These are phyloP conservation scores for Cercospora sp. DNA, from an alignment of 2,329 filamentous ascomycete genomes.

Conservation along the genomic window DNA sequence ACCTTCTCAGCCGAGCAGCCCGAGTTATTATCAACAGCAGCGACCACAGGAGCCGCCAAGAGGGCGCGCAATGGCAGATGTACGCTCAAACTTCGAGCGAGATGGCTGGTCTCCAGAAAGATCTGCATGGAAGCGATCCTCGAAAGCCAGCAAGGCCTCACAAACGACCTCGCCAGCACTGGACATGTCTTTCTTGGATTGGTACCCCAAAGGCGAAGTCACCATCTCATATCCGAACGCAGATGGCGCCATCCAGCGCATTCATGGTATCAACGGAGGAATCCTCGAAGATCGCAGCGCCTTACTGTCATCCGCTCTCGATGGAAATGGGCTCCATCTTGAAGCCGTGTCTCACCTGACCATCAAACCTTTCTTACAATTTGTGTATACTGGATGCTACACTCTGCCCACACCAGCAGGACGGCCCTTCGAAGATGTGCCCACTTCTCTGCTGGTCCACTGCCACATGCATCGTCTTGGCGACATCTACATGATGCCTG, in stretches of 20 bases:
- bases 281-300: constrained; percentile 42
- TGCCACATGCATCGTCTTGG: constrained; percentile 46
- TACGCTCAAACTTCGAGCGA: neutral
- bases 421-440: constrained; percentile 32
- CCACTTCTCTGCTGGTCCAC: constrained; percentile 44
- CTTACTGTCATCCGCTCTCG: constrained; percentile 45
- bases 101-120: constrained; percentile 14
- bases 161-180: neutral
- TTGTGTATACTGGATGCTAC: constrained; percentile 46
- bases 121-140: neutral
- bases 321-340: constrained; percentile 43
- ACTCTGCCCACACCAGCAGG: constrained; percentile 31
- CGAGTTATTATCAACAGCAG: neutral
- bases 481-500: constrained; percentile 44
- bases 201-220: constrained; percentile 32
- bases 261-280: constrained; percentile 39
- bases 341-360: constrained; percentile 40
- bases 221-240: constrained; percentile 38
- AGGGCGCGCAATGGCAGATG: neutral
- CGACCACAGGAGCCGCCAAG: neutral
- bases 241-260: constrained; percentile 37
- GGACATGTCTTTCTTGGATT: constrained; percentile 28
- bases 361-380: constrained; percentile 44
- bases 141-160: neutral
- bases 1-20: neutral